Evolutionary conservation across 2,329 filamentous ascomycete species (phyloP).

Genomic region (Periconia sp.): DNA sequence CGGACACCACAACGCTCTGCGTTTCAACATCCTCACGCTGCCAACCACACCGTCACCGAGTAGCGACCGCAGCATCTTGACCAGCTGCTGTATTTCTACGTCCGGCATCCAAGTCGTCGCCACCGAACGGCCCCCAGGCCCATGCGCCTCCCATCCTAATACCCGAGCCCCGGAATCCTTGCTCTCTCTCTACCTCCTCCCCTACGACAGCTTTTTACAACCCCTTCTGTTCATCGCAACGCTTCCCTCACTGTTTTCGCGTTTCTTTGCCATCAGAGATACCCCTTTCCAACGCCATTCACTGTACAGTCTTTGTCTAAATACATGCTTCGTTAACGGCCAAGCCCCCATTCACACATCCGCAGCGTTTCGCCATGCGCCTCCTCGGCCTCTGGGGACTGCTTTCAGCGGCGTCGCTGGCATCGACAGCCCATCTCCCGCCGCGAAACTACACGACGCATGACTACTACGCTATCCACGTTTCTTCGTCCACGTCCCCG

Average conservation of each 20-base stretch:
- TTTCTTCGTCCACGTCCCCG: conserved; percentile 71
- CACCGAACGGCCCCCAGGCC: conserved; percentile 2
- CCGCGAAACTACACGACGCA: conserved; percentile 76
- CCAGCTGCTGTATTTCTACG: background rate
- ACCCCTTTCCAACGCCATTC: background rate
- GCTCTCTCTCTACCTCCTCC: conserved; percentile 1
- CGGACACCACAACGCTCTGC: background rate
- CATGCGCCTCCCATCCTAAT: conserved; percentile 5
- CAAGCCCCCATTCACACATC: background rate
- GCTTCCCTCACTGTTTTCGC: conserved; percentile 4
- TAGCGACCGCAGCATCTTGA: background rate
- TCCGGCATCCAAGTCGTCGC: conserved; percentile 3
- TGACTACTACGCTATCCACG: conserved; percentile 93
- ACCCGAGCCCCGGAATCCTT: conserved; percentile 5
- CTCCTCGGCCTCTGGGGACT: conserved; percentile 55
- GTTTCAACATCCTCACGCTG: background rate
- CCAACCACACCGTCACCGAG: background rate
- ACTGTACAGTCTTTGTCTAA: background rate
- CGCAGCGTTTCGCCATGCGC: conserved; percentile 38
- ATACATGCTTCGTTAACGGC: conserved; percentile 10
- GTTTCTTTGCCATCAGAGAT: background rate
- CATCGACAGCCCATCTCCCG: conserved; percentile 49
- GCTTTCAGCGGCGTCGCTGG: conserved; percentile 41
- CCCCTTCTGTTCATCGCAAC: conserved; percentile 4
- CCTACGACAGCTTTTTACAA: background rate